Percentiles rank a stretch among this genome's conserved stretches.
Conservation (phyloP, 78 protist species). For the Dictyostelium purpureum region DNA sequence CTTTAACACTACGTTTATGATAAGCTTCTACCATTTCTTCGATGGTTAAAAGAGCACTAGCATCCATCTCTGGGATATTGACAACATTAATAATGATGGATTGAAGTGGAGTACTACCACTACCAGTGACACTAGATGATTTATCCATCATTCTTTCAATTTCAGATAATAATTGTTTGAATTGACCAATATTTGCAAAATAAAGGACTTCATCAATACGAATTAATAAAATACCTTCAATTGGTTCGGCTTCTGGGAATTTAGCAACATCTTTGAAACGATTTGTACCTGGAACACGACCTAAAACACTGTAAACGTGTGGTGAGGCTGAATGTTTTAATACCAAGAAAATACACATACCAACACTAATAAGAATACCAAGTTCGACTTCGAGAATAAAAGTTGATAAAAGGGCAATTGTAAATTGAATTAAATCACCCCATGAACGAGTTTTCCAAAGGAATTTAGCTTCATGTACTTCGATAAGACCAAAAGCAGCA, state of each 20-base stretch:
- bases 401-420: slow-evolving; percentile 45
- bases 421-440: slow-evolving; percentile 63
- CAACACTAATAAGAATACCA: slow-evolving; percentile 68
- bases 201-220: slow-evolving; percentile 73
- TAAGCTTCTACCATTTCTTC: slow-evolving; percentile 78
- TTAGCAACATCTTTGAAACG: slow-evolving; percentile 77
- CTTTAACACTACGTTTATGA: slow-evolving; percentile 53
- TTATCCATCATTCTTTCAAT: slow-evolving; percentile 78
- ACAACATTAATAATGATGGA: slow-evolving; percentile 71
- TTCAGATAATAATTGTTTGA: slow-evolving; percentile 68
- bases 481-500: slow-evolving; percentile 76
- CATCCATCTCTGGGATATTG: slow-evolving; percentile 76
- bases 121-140: slow-evolving; percentile 17
- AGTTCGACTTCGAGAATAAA: slow-evolving; percentile 77
- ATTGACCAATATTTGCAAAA: slow-evolving; percentile 73
- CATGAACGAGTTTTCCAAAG: slow-evolving; percentile 78
- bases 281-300: slow-evolving; percentile 71
- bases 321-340: slow-evolving; percentile 77
- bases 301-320: slow-evolving; percentile 74
- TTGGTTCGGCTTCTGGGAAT: slow-evolving; percentile 79
- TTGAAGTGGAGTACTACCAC: slow-evolving; percentile 56
- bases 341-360: slow-evolving; percentile 76
- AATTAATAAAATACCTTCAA: slow-evolving; percentile 73
- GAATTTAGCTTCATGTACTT: slow-evolving; percentile 68
- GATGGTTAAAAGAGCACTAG: slow-evolving; percentile 54